Conservation (phyloP, 1,284 basidiomycete species). For the Fistulina hepatica region DNA sequence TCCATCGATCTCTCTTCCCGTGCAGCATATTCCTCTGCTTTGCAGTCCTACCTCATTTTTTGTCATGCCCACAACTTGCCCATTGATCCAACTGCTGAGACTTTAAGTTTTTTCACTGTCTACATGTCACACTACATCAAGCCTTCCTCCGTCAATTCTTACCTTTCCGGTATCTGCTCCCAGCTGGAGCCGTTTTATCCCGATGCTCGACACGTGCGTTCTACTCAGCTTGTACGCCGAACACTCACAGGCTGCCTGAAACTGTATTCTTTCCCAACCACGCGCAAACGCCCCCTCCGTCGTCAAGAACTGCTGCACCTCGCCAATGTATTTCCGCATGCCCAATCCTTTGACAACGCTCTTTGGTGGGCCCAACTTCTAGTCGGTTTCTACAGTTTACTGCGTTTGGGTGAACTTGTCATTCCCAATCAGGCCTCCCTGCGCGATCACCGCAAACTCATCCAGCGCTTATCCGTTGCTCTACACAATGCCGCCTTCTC, state of each 20-base stretch:
- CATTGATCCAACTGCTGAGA: slow-evolving; percentile 25
- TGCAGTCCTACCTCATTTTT: slow-evolving; percentile 31
- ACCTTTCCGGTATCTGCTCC: slow-evolving; percentile 32
- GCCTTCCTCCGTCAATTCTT: slow-evolving; percentile 26
- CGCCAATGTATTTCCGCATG: slow-evolving; percentile 4
- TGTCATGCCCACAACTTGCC: slow-evolving; percentile 23
- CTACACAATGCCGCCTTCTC: neutral
- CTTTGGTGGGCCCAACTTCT: slow-evolving; percentile 19
- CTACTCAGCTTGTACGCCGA: slow-evolving; percentile 14
- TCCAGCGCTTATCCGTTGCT: slow-evolving; percentile 10
- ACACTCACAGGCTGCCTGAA: slow-evolving; percentile 25
- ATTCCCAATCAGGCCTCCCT: slow-evolving; percentile 13
- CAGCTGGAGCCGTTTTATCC: slow-evolving; percentile 29
- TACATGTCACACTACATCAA: slow-evolving; percentile 31
- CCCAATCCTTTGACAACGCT: slow-evolving; percentile 21
- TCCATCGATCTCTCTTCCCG: slow-evolving; percentile 22
- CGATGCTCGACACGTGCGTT: slow-evolving; percentile 18
- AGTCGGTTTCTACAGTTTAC: slow-evolving; percentile 21
- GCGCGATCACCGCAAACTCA: slow-evolving; percentile 16
- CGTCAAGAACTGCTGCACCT: slow-evolving; percentile 9
- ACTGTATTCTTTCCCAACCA: slow-evolving; percentile 9
- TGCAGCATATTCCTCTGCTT: slow-evolving; percentile 23
- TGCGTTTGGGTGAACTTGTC: slow-evolving; percentile 24
- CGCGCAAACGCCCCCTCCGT: slow-evolving; percentile 21
- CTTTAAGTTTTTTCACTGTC: slow-evolving; percentile 25